Base-by-base conservation (phyloP, 1,139 yeast genomes). In the Scheffersomyces insectosa region DNA sequence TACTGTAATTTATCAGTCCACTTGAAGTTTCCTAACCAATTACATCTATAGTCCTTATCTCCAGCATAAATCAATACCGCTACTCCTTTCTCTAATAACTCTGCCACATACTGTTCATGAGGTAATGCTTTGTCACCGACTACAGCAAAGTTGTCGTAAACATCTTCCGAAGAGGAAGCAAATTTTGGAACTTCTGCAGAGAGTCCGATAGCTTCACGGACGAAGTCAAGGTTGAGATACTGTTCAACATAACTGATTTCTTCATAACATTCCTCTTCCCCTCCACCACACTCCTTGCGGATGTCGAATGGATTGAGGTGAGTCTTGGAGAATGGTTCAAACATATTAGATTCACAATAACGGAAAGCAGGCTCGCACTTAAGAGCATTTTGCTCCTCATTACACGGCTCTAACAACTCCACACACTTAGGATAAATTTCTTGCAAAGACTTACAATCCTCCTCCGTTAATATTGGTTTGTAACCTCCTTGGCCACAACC, bases 261-360 rank as follows among this genome's bases (percentile, higher is more conserved):
- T 25, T 75, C 73, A 75, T 91, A 91, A 68, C 97, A 90, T 54
- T 89, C 75, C 42, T 55, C 56, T 38, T 74, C 68, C 29, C 80
- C 79, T n/a, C 28, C 39, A 10, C 37, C 37, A 67, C 98, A 91
- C 65, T 79, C 79, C 56, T 80, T 82, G 67, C 97, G 82, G 50
- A 91, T 86, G 60, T 91, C 98, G 64, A 91, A 91, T 42, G 88
- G 95, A 61, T 91, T 90, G 65, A 85, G 81, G 40, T 97, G 97
- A n/a, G 96, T 85, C 63, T 79, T 77, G 20, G 34, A 31, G 20
- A 31, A 31, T 5, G 25, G 34, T 7, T 9, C 16, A 12, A 31
- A 43, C 43, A 41, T 36, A 5, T 31, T 37, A 11, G 40, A 13
- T 28, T 43, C 45, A 37, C 49, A 44, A 32, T 37, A 33, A 28